Conservation (phyloP, 2,329 filamentous ascomycete species). For the Fusarium acutatum region DNA sequence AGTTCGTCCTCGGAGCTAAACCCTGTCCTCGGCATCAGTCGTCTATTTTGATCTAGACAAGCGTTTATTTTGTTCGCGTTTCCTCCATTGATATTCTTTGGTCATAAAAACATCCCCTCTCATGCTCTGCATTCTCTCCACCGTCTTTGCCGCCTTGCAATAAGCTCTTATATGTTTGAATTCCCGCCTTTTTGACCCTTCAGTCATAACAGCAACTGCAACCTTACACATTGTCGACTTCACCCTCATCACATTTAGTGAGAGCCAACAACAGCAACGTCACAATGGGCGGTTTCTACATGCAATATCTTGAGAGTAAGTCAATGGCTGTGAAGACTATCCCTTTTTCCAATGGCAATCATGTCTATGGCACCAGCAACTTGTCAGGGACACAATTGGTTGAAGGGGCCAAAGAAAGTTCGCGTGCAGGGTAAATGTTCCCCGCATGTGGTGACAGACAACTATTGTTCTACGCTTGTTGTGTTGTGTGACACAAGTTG, state of each 20-base stretch:
- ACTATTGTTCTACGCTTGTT: slow-evolving; percentile 2
- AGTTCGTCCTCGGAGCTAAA: slow-evolving; percentile 30
- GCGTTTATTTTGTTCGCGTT: slow-evolving; percentile 33
- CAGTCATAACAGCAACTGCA: slow-evolving; percentile 17
- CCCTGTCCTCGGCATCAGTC: slow-evolving; percentile 23
- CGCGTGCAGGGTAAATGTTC: slow-evolving; percentile 13
- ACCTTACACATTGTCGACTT: slow-evolving; percentile 11
- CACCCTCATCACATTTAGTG: slow-evolving; percentile 36
- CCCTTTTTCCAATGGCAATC: slow-evolving; percentile 30
- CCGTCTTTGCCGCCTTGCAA: slow-evolving; percentile 21
- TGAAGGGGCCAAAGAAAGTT: neutral
- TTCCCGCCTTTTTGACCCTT: slow-evolving; percentile 32
- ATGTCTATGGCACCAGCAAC: slow-evolving; percentile 24
- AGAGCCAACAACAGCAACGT: slow-evolving; percentile 28
- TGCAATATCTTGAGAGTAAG: slow-evolving; percentile 80
- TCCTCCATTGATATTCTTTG: slow-evolving; percentile 18
- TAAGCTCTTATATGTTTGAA: slow-evolving; percentile 27
- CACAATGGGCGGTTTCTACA: slow-evolving; percentile 72
- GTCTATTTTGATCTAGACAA: slow-evolving; percentile 36
- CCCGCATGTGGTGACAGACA: slow-evolving; percentile 22
- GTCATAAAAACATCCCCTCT: slow-evolving; percentile 14
- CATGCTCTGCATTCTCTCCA: slow-evolving; percentile 2
- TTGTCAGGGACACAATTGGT: slow-evolving; percentile 10
- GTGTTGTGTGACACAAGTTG: slow-evolving; percentile 1
- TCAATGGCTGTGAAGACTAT: slow-evolving; percentile 45